These are phyloP conservation scores for Fennellomyces sp. DNA, from an alignment of 371 early-diverging fungal genomes.

Conservation along the genomic window DNA sequence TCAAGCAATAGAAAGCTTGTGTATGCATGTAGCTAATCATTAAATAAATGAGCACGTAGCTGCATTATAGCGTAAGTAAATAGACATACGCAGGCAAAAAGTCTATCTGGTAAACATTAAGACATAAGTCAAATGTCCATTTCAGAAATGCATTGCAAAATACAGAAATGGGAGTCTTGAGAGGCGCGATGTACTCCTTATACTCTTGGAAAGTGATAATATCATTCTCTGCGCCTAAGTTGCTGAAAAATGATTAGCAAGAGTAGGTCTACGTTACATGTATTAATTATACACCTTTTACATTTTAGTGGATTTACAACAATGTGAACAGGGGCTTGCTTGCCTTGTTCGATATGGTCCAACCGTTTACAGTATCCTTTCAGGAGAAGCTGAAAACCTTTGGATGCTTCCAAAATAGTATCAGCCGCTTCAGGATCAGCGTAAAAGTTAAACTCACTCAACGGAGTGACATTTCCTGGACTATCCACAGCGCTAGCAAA, in stretches of 20 bases:
- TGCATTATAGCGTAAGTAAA: too few relatives aligned
- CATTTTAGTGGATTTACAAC: slow-evolving; percentile 48
- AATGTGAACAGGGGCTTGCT: slow-evolving; percentile 32
- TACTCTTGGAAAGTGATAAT: slow-evolving; percentile 14
- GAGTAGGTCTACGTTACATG: background rate
- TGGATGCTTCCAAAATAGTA: slow-evolving; percentile 38
- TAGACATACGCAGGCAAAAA: slow-evolving; percentile 24
- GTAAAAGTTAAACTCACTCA: slow-evolving; percentile 60
- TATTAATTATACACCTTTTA: background rate
- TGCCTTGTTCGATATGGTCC: slow-evolving; percentile 12
- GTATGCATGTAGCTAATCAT: too few relatives aligned
- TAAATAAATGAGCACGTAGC: too few relatives aligned
- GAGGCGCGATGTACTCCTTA: slow-evolving; percentile 18
- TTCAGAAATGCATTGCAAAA: slow-evolving; percentile 25
- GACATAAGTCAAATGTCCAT: slow-evolving; percentile 14
- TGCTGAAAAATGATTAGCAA: too few relatives aligned
- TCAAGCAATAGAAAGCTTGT: slow-evolving; percentile 20
- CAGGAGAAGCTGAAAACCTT: slow-evolving; percentile 26
- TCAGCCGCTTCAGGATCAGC: slow-evolving; percentile 56
- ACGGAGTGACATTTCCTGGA: slow-evolving; percentile 53
- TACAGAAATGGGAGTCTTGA: slow-evolving; percentile 15
- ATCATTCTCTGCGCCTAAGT: slow-evolving; percentile 23
- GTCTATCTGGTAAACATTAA: slow-evolving; percentile 12
- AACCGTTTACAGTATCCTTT: slow-evolving; percentile 15
- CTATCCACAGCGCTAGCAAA: slow-evolving; percentile 22